Conservation (phyloP, 331 rosid species). For the Saraca asoca region DNA sequence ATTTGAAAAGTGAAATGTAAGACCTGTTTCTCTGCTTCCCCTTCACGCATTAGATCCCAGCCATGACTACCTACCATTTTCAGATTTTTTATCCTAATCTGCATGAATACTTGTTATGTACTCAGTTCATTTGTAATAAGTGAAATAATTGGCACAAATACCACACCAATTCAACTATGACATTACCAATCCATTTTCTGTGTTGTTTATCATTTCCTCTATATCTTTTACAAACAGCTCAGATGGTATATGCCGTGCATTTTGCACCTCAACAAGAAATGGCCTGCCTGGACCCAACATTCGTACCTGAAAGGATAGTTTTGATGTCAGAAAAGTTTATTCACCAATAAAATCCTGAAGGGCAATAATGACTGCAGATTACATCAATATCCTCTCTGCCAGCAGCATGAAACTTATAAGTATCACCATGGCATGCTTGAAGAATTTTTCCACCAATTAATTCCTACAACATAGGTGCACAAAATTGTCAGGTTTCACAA, state of each 20-base stretch:
- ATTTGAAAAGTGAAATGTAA: slow-evolving; percentile 25
- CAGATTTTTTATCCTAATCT: slow-evolving; percentile 82
- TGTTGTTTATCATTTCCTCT: slow-evolving; percentile 57
- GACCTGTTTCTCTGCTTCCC: slow-evolving; percentile 98
- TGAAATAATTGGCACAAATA: slow-evolving; percentile 17
- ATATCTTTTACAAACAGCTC: slow-evolving; percentile 54
- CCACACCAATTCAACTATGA: slow-evolving; percentile 9
- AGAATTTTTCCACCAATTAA: slow-evolving; percentile 68
- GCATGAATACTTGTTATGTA: slow-evolving; percentile 32
- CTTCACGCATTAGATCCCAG: slow-evolving; percentile 86
- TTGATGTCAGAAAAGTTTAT: slow-evolving; percentile 34
- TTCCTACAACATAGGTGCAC: slow-evolving; percentile 59
- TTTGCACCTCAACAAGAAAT: slow-evolving; percentile 87
- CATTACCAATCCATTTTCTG: slow-evolving; percentile 71
- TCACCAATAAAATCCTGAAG: slow-evolving; percentile 13
- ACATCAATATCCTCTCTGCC: slow-evolving; percentile 99
- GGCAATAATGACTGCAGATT: slow-evolving; percentile 32
- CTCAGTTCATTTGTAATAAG: slow-evolving; percentile 11
- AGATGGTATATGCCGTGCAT: slow-evolving; percentile 60
- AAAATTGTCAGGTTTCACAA: slow-evolving; percentile 35
- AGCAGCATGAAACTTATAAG: slow-evolving; percentile 90
- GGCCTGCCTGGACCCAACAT: slow-evolving; percentile 97
- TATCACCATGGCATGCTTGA: slow-evolving; percentile 72
- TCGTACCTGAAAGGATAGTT: slow-evolving; percentile 61
- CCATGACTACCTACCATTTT: slow-evolving; percentile 71